Conservation (phyloP, 805 yeast genomes). For the Yarrowia keelungensis region DNA sequence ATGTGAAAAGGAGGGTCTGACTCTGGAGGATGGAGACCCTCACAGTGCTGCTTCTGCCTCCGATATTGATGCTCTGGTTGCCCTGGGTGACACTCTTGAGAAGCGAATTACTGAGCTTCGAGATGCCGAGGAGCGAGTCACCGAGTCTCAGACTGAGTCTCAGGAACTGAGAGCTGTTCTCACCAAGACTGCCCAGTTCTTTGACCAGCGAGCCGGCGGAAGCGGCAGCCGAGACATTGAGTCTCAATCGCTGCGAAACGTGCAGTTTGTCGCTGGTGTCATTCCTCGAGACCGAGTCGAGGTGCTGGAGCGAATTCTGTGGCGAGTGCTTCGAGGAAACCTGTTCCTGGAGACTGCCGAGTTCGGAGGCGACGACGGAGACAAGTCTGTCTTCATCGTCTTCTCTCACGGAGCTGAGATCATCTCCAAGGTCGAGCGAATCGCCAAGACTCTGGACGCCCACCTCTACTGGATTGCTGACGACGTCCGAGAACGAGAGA, state of each 20-base stretch:
- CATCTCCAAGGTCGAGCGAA: conserved; percentile 73
- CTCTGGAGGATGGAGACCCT: conserved; percentile 53
- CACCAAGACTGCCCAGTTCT: conserved; percentile 56
- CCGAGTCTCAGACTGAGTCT: conserved; percentile 66
- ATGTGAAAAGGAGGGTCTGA: conserved; percentile 47
- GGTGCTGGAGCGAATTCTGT: conserved; percentile 78
- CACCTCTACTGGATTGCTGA: conserved; percentile 69
- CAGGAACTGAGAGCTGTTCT: conserved; percentile 74
- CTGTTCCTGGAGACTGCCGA: conserved; percentile 77
- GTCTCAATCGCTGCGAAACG: conserved; percentile 45
- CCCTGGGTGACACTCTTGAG: conserved; percentile 71
- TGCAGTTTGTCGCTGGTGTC: conserved; percentile 77
- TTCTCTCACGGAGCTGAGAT: conserved; percentile 89
- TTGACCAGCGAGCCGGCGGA: conserved; percentile 51
- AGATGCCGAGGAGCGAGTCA: conserved; percentile 69
- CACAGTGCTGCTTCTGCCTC: conserved; percentile 54
- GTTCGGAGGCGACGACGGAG: conserved; percentile 71
- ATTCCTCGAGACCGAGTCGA: conserved; percentile 73
- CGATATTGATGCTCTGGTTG: conserved; percentile 74
- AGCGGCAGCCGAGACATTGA: conserved; percentile 27
- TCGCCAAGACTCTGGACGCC: conserved; percentile 91
- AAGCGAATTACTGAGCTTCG: conserved; percentile 74
- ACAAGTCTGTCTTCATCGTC: conserved; percentile 84
- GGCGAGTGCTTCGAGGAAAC: conserved; percentile 95
- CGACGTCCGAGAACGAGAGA: conserved; percentile 52